phyloP scores from a whole-genome alignment of 257 asterid genomes.

The Solanum sitiens region DNA sequence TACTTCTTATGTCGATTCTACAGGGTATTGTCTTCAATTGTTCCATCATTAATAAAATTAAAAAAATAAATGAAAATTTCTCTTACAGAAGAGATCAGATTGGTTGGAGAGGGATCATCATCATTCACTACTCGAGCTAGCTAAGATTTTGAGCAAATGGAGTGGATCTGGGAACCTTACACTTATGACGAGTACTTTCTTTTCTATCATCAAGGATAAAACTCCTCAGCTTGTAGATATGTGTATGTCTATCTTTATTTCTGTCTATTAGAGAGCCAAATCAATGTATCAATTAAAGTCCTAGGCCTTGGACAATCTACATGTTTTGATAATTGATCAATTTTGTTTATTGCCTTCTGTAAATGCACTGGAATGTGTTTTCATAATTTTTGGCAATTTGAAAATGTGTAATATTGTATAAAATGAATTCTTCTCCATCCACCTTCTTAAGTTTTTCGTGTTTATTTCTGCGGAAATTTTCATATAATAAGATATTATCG shows the following conservation, averaged over 20 bases:
- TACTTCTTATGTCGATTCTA: too few species aligned
- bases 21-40: too few species aligned
- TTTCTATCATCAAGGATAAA: neutral
- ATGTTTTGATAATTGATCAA: neutral
- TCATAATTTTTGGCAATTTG: neutral
- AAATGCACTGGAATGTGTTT: neutral
- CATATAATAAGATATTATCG: too few species aligned
- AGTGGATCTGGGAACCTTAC: neutral
- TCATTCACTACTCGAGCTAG: neutral
- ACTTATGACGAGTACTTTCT: neutral
- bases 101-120: neutral
- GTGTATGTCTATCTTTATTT: too few species aligned
- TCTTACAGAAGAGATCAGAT: neutral
- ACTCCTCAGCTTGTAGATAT: neutral
- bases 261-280: too few species aligned
- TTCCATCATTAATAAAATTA: too few species aligned
- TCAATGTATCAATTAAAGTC: neutral
- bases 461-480: neutral
- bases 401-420: neutral
- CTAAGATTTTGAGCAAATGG: neutral
- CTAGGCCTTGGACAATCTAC: neutral
- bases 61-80: too few species aligned
- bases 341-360: neutral
- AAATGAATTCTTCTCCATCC: neutral
- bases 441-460: neutral